Evolutionary conservation across 441 rosid species (phyloP).

Genomic region (Syzygium syzygioides): DNA sequence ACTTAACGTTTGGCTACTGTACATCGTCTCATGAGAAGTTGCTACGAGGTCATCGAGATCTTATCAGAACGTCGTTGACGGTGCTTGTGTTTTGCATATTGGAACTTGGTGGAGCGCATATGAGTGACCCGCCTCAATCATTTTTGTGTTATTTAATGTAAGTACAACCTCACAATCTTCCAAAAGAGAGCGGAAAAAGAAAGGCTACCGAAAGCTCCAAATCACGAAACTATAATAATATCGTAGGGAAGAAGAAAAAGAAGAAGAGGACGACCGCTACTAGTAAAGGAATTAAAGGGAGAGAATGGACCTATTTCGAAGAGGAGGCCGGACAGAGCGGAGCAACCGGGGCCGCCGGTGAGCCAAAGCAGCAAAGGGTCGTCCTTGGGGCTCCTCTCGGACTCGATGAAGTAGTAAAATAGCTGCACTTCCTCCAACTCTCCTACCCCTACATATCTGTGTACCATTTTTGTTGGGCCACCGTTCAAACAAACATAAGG

Average conservation of each 20-base stretch:
- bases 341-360: slow-evolving; percentile 50
- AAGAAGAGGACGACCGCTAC: neutral
- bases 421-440: slow-evolving; percentile 14
- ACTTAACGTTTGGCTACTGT: too few species aligned
- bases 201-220: neutral
- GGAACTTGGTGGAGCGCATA: neutral
- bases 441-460: slow-evolving; percentile 12
- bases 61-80: neutral
- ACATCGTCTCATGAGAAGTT: neutral
- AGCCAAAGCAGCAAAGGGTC: slow-evolving; percentile 49
- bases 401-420: slow-evolving; percentile 40
- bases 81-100: neutral
- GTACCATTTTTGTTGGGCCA: neutral
- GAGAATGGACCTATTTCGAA: slow-evolving; percentile 9
- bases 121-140: neutral
- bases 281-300: neutral
- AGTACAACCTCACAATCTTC: neutral
- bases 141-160: neutral
- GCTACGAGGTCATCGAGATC: neutral
- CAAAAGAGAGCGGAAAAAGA: neutral
- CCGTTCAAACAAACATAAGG: neutral
- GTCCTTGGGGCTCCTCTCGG: slow-evolving; percentile 27
- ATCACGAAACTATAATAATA: neutral
- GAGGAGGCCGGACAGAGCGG: slow-evolving; percentile 30
- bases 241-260: neutral